phyloP scores from a whole-genome alignment of 2,329 filamentous ascomycete genomes.

The Xylariomycetidae sp. region DNA sequence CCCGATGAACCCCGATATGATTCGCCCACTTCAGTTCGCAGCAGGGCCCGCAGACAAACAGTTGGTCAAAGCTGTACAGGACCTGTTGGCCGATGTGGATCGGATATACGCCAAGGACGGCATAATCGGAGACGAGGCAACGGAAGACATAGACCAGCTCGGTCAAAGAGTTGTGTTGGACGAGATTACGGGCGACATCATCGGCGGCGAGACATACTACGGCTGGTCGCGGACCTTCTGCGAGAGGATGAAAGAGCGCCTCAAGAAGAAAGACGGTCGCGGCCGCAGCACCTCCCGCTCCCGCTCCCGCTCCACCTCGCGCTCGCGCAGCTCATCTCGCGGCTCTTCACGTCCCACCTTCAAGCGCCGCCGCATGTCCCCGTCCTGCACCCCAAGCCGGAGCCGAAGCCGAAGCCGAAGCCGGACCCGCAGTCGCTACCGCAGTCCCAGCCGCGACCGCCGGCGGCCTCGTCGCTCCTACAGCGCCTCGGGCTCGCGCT shows the following conservation, averaged over 20 bases:
- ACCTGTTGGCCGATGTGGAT: slow-evolving; percentile 63
- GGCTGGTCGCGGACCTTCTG: slow-evolving; percentile 82
- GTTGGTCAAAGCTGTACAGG: slow-evolving; percentile 63
- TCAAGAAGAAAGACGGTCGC: slow-evolving; percentile 26
- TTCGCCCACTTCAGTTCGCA: slow-evolving; percentile 65
- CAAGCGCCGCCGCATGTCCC: slow-evolving; percentile 34
- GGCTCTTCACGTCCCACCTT: slow-evolving; percentile 31
- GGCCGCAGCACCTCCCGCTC: slow-evolving; percentile 29
- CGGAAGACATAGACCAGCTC: slow-evolving; percentile 65
- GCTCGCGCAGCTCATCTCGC: slow-evolving; percentile 26
- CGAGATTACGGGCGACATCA: slow-evolving; percentile 58
- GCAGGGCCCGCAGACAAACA: slow-evolving; percentile 61
- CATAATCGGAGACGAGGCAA: slow-evolving; percentile 36
- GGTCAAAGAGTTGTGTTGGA: slow-evolving; percentile 63
- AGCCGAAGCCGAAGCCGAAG: slow-evolving; percentile 27
- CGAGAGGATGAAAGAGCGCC: slow-evolving; percentile 66
- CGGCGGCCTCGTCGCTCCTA: slow-evolving; percentile 22
- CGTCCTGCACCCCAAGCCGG: slow-evolving; percentile 25
- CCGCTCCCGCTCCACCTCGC: slow-evolving; percentile 23
- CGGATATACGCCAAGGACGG: slow-evolving; percentile 55
- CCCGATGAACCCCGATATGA: slow-evolving; percentile 64
- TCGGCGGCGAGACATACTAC: slow-evolving; percentile 72
- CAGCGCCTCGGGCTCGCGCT: slow-evolving; percentile 24
- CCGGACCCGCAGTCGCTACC: slow-evolving; percentile 17
- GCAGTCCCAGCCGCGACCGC: slow-evolving; percentile 22